Evolutionary conservation across 495 filamentous ascomycete genomes (phyloP).

Genomic region (Xylaria curta): DNA sequence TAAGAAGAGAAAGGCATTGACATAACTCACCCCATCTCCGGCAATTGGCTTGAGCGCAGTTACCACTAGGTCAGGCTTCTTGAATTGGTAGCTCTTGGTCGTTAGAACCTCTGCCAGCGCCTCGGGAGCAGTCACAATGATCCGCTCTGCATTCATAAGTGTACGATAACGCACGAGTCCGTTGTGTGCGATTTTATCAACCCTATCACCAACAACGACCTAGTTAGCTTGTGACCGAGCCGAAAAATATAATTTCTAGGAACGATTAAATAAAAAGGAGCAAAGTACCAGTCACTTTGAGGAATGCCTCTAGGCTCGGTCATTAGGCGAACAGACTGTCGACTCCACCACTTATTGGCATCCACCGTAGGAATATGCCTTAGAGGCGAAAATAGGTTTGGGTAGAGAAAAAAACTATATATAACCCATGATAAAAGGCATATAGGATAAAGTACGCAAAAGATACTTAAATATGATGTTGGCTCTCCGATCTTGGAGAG

Average conservation of each 20-base stretch:
- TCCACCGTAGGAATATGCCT: slow-evolving; percentile 62
- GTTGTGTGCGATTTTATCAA: slow-evolving; percentile 68
- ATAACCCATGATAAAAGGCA: slow-evolving; percentile 28
- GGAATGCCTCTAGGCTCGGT: slow-evolving; percentile 61
- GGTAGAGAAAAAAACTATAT: slow-evolving; percentile 64
- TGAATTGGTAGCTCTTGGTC: slow-evolving; percentile 71
- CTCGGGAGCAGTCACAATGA: slow-evolving; percentile 65
- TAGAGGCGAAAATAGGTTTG: slow-evolving; percentile 65
- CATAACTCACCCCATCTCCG: slow-evolving; percentile 57
- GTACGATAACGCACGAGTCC: slow-evolving; percentile 71
- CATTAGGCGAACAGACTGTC: slow-evolving; percentile 58
- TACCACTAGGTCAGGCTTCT: slow-evolving; percentile 63
- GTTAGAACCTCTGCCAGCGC: slow-evolving; percentile 61
- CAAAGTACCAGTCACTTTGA: slow-evolving; percentile 57
- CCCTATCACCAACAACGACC: slow-evolving; percentile 33
- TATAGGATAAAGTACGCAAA: background rate
- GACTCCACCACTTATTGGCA: slow-evolving; percentile 48
- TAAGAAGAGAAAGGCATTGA: background rate
- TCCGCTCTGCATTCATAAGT: slow-evolving; percentile 65
- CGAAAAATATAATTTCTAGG: background rate
- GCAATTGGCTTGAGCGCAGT: slow-evolving; percentile 60
- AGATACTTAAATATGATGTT: slow-evolving; percentile 8
- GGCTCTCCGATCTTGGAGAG: slow-evolving; percentile 4
- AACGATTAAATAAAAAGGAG: background rate
- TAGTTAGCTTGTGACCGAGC: slow-evolving; percentile 8